Base-by-base conservation (phyloP, 768 basidiomycete genomes). In the Suillus alpinus region DNA sequence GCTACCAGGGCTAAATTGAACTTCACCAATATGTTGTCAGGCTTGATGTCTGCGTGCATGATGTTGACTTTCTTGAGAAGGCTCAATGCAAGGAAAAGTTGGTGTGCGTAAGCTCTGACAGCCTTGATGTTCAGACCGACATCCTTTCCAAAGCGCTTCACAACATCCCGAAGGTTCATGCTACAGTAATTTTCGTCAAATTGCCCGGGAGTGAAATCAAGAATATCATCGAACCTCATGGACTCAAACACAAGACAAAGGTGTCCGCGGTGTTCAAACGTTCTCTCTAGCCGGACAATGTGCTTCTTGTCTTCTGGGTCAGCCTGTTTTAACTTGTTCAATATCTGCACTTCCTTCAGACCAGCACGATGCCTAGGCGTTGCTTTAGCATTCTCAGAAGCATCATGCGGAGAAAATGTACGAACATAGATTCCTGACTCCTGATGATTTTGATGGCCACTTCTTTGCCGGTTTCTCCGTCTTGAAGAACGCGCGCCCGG, bases 41-140 rank as follows among this genome's bases (percentile, higher is more conserved):
- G 97, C 75, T 98, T 98, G 72, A 99, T 92, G 71, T 99, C 97
- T 7, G 97, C 97, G 68, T 99, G 97, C 86, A 98, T 97, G 61
- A 98, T 86, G 65, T 91, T 94, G 61, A 87, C 83, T 76, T 98
- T 98, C 65, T 86, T 85, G 70, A 98, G 78, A 58, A 95, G 78
- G 65, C 90, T 85, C 64, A 98, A 74, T 18, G 93, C 84, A 57
- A 98, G 82, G 76, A 98, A 95, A 57, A 99, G 86, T 70, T 99
- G 97, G 66, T 96, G 93, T 34, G 97, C 88, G 71, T 99, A 99
- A n/a, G 95, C 95, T 66, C 96, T 86, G n/a, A 99, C 97, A 55
- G 97, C 97, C 66, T 88, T 86, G 68, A 98, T 90, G 68, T 98
- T 97, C 26, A 99, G 78, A 16, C 97, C 97, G 59, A 99, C 90